A percentile compares a stretch with the other conserved stretches of the same genome.
Evolutionary conservation across 2,329 filamentous ascomycete genomes (phyloP).

Genomic region (Diaporthe capsici): DNA sequence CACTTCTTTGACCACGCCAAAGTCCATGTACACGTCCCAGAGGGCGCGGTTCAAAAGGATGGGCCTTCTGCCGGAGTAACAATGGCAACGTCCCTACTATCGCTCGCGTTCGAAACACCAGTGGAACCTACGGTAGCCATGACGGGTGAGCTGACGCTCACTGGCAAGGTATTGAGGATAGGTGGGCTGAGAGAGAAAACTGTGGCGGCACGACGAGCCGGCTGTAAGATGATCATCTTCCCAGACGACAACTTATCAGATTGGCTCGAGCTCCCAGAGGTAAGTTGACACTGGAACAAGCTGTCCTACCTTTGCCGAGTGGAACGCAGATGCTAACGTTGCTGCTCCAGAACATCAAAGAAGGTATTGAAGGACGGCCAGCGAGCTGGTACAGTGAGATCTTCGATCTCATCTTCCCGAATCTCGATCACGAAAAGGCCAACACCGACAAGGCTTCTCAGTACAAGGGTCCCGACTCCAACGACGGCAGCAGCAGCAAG

Average conservation of each 20-base stretch:
- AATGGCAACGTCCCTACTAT: slow-evolving; percentile 95
- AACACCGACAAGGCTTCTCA: slow-evolving; percentile 79
- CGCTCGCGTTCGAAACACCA: slow-evolving; percentile 82
- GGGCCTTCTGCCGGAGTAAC: slow-evolving; percentile 95
- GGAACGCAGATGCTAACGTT: slow-evolving; percentile 34
- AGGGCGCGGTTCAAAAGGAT: slow-evolving; percentile 96
- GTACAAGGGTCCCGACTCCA: slow-evolving; percentile 64
- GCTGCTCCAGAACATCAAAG: slow-evolving; percentile 88
- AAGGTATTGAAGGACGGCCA: slow-evolving; percentile 91
- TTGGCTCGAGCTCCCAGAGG: slow-evolving; percentile 97
- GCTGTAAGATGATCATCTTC: slow-evolving; percentile 94
- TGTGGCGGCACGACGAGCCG: slow-evolving; percentile 91
- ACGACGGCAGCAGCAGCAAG: slow-evolving; percentile 70
- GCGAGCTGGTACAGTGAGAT: slow-evolving; percentile 96
- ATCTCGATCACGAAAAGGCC: slow-evolving; percentile 80
- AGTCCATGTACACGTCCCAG: slow-evolving; percentile 95
- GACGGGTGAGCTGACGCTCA: slow-evolving; percentile 97
- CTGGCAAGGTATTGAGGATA: slow-evolving; percentile 95
- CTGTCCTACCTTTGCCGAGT: not conserved
- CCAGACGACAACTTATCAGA: slow-evolving; percentile 95
- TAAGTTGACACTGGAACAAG: slow-evolving; percentile 64
- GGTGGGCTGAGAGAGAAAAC: slow-evolving; percentile 97
- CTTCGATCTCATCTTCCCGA: slow-evolving; percentile 90
- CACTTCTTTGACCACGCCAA: slow-evolving; percentile 96
- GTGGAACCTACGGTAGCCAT: slow-evolving; percentile 93